Evolutionary conservation across 1,284 basidiomycete genomes (phyloP).

Genomic region (Moniliella sp.): DNA sequence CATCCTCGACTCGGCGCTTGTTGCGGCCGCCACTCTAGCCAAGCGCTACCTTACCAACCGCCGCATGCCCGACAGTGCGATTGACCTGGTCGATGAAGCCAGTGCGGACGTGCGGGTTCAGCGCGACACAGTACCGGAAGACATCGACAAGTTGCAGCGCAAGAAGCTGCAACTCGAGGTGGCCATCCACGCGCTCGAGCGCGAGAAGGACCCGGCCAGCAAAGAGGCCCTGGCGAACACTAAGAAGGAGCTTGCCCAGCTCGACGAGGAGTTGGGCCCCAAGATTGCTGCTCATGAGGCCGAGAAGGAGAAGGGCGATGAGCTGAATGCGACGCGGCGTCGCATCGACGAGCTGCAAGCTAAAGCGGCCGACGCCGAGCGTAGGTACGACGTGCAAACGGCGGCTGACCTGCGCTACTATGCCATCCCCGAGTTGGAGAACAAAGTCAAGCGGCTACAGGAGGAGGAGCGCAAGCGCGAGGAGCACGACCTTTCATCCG

Average conservation of each 20-base stretch:
- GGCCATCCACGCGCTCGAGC: constrained; percentile 69
- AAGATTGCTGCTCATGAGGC: constrained; percentile 71
- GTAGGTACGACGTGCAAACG: constrained; percentile 42
- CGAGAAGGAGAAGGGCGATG: constrained; percentile 65
- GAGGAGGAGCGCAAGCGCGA: constrained; percentile 37
- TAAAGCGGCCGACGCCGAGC: constrained; percentile 82
- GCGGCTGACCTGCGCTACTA: constrained; percentile 70
- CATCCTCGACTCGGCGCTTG: constrained; percentile 71
- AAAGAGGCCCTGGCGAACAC: constrained; percentile 64
- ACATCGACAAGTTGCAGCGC: constrained; percentile 78
- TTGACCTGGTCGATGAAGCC: constrained; percentile 33
- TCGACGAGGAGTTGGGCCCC: constrained; percentile 74
- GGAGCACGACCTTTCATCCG: constrained; percentile 14
- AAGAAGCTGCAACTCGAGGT: constrained; percentile 78
- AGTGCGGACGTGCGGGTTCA: constrained; percentile 38
- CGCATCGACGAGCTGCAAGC: constrained; percentile 76
- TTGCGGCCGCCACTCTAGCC: constrained; percentile 72
- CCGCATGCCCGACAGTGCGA: constrained; percentile 31
- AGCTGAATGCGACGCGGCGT: constrained; percentile 56
- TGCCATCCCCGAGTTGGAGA: constrained; percentile 68
- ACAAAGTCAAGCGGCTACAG: constrained; percentile 44
- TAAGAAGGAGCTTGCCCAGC: constrained; percentile 57
- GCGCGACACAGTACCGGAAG: constrained; percentile 80
- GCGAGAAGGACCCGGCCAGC: constrained; percentile 64
- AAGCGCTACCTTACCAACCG: constrained; percentile 57